Base-by-base conservation (phyloP, 805 yeast species). In the Cyberlindnera euphorbiiphila region DNA sequence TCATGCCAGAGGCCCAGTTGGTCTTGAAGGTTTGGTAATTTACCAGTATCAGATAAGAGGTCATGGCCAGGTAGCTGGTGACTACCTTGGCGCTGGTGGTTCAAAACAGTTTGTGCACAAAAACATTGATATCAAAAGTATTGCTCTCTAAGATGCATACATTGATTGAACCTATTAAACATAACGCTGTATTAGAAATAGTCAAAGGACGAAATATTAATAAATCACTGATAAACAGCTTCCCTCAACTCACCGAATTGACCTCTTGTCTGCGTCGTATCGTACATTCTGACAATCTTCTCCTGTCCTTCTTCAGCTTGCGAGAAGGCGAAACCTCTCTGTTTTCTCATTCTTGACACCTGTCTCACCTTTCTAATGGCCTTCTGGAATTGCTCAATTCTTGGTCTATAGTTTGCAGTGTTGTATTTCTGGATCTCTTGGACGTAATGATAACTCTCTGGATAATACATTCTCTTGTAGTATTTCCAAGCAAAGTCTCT, bases 1-100 rank as follows among this genome's bases (percentile, higher is more conserved):
- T 45, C 99, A 93, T 59, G 96, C 98, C 9, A 75, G 99, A 54
- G 99, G 99, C 2, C 99, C 98, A 12, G 98, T 93, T 23, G 99
- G 99, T 3, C 71, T 93, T 22, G 99, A 93, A 58, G 99, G 99
- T 2, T 71, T 93, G 49, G 95, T 91, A 59, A 85, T 94, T 51
- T 93, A 93, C 62, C 98, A 93, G 63, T 93, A 93, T 60, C 93
- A 87, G 59, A 65, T 93, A 45, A 75, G 84, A 62, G 99, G 99
- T 29, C 69, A 77, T 49, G 99, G 99, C 5, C 98, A 93, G 59
- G 70, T 91, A 39, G 98, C 85, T 2, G 81, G 87, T 33, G 96
- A 87, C 54, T 94, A 93, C 57, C 68, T 79, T 18, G 98, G 98
- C 18, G 95, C 88, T 15, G 98, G 98, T 25, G 98, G 98, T 18